phyloP scores from a whole-genome alignment of 2,329 filamentous ascomycete species.

The Colletotrichum theobromicola region DNA sequence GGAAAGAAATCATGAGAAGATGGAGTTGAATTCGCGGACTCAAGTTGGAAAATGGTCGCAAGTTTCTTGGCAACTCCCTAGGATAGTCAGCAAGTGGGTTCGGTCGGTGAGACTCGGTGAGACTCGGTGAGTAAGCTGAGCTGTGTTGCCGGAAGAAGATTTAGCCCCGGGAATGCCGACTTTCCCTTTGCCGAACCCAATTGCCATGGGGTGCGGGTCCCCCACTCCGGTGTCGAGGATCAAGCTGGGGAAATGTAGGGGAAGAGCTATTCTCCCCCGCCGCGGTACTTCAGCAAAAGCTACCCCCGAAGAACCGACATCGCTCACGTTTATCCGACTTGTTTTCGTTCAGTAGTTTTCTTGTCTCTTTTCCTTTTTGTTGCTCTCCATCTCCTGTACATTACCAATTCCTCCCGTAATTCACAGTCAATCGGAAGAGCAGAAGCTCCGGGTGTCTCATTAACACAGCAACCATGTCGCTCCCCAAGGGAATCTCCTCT shows the following conservation, averaged over 20 bases:
- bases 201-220: constrained; percentile 16
- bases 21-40: not conserved
- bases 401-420: not conserved
- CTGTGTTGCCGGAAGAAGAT: not conserved
- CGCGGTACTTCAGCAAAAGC: constrained; percentile 11
- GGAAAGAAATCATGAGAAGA: not conserved
- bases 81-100: not conserved
- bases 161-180: constrained; percentile 5
- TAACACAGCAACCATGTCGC: constrained; percentile 43
- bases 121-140: not conserved
- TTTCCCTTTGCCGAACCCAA: constrained; percentile 19
- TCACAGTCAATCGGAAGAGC: not conserved
- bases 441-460: not conserved
- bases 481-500: constrained; percentile 72
- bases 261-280: constrained; percentile 19
- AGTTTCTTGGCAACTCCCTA: not conserved
- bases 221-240: constrained; percentile 16
- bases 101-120: not conserved
- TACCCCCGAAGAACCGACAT: constrained; percentile 10
- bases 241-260: constrained; percentile 13
- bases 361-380: not conserved
- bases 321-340: constrained; percentile 8
- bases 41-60: not conserved
- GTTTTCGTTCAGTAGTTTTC: not conserved
- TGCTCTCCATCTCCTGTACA: not conserved